Evolutionary conservation across 2,329 filamentous ascomycete species (phyloP).

Genomic region (Xylariales sp.): DNA sequence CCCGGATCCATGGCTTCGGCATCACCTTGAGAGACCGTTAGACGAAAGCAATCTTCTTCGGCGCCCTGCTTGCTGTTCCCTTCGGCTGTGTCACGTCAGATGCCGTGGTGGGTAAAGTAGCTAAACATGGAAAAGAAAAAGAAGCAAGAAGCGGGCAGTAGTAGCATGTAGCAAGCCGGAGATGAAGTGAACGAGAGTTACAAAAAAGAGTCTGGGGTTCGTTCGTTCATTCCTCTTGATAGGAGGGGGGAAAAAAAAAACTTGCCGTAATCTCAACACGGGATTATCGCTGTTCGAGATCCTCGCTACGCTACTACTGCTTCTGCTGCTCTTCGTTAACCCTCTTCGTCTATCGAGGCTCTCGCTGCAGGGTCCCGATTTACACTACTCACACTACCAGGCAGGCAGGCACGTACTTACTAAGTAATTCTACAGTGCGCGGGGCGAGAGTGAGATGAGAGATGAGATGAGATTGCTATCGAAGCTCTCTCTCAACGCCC

Average conservation of each 20-base stretch:
- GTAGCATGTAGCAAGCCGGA: background rate
- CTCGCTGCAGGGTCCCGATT: conserved; percentile 37
- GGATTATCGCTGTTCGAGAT: background rate
- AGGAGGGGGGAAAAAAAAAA: background rate
- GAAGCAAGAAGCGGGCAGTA: background rate
- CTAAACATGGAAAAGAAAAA: background rate
- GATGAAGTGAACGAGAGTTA: background rate
- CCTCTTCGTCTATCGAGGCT: conserved; percentile 31
- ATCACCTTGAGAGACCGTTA: conserved; percentile 35
- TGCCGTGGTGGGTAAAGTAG: conserved; percentile 25
- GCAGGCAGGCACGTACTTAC: too few relatives aligned
- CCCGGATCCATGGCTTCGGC: conserved; percentile 38
- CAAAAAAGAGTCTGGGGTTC: background rate
- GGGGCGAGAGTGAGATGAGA: conserved; percentile 3
- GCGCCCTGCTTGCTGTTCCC: background rate
- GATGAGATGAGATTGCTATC: background rate
- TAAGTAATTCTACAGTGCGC: conserved; percentile 28
- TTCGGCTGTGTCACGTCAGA: conserved; percentile 25
- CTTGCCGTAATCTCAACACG: conserved; percentile 5
- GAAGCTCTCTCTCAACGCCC: background rate
- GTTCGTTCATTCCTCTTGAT: background rate
- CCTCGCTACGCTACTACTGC: background rate
- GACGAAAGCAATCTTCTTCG: conserved; percentile 21
- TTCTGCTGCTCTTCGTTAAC: background rate
- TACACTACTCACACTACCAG: background rate